phyloP scores from a whole-genome alignment of 768 basidiomycete genomes.

The Mycena haematopus region DNA sequence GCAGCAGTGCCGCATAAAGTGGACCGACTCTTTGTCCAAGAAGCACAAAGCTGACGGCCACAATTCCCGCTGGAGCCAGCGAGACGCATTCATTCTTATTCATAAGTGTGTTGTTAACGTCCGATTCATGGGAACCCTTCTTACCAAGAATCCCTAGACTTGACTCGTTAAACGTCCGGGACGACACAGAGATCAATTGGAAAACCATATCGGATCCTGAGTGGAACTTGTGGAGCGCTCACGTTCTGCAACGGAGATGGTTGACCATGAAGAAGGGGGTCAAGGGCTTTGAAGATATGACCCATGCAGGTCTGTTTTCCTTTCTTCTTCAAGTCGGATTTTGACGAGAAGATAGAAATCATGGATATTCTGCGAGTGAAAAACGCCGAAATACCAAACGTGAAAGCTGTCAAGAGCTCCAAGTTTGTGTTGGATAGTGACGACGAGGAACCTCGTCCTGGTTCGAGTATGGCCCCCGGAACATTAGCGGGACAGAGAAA shows the following conservation, averaged over 20 bases:
- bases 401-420: constrained; percentile 35
- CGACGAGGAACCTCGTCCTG: constrained; percentile 29
- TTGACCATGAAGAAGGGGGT: constrained; percentile 78
- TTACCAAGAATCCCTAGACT: constrained; percentile 53
- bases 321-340: constrained; percentile 2
- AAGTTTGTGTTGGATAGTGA: constrained; percentile 15
- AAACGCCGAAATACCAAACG: constrained; percentile 68
- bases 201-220: constrained; percentile 72
- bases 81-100: constrained; percentile 75
- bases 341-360: constrained; percentile 57
- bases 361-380: constrained; percentile 82
- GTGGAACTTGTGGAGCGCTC: constrained; percentile 91
- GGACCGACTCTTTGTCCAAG: constrained; percentile 81
- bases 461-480: constrained; percentile 42
- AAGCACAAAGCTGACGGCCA: constrained; percentile 74
- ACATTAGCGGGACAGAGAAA: constrained; percentile 28
- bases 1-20: constrained; percentile 90
- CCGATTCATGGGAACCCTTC: not conserved
- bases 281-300: constrained; percentile 82
- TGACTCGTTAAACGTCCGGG: constrained; percentile 72
- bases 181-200: constrained; percentile 89
- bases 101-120: not conserved
- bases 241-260: constrained; percentile 82
- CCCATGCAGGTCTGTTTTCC: constrained; percentile 64
- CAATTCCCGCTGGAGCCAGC: constrained; percentile 74